These are phyloP conservation scores for Pseudogymnoascus sp. DNA, from an alignment of 2,329 filamentous ascomycete genomes.

Conservation along the genomic window DNA sequence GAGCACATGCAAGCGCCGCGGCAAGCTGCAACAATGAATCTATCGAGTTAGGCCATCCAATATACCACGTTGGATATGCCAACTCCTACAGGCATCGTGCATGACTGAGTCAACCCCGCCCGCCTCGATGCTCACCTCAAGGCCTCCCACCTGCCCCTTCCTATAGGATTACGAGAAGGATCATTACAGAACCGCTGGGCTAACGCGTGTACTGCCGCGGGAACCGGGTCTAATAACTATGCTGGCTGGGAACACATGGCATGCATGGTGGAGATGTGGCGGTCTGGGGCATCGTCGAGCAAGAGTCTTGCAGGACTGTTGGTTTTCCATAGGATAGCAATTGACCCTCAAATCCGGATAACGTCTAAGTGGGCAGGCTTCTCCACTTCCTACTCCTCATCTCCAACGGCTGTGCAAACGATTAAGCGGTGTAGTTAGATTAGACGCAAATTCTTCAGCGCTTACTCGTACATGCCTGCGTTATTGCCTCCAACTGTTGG, in stretches of 20 bases:
- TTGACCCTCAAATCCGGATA: conserved; percentile 2
- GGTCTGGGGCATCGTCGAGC: not conserved
- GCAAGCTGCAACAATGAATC: not conserved
- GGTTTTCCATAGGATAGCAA: conserved; percentile 4
- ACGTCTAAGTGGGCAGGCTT: not conserved
- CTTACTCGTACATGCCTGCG: not conserved
- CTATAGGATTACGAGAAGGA: not conserved
- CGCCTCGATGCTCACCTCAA: not conserved
- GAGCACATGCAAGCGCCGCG: conserved; percentile 3
- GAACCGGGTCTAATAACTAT: not conserved
- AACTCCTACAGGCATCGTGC: not conserved
- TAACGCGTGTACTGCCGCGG: conserved; percentile 6
- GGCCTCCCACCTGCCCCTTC: not conserved
- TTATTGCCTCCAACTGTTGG: not conserved
- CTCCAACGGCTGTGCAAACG: not conserved
- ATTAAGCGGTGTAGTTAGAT: not conserved
- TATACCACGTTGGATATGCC: conserved; percentile 8
- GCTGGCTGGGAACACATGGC: conserved; percentile 3
- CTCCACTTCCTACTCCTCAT: not conserved
- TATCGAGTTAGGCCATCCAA: not conserved
- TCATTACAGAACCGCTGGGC: conserved; percentile 6
- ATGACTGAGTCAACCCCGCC: not conserved
- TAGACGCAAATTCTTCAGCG: conserved; percentile 4
- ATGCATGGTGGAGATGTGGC: conserved; percentile 5
- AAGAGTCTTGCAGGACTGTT: conserved; percentile 1